A percentile compares a stretch with the other conserved stretches of the same genome.
phyloP scores from a whole-genome alignment of 495 filamentous ascomycete genomes.

The Jackrogersella multiformis region DNA sequence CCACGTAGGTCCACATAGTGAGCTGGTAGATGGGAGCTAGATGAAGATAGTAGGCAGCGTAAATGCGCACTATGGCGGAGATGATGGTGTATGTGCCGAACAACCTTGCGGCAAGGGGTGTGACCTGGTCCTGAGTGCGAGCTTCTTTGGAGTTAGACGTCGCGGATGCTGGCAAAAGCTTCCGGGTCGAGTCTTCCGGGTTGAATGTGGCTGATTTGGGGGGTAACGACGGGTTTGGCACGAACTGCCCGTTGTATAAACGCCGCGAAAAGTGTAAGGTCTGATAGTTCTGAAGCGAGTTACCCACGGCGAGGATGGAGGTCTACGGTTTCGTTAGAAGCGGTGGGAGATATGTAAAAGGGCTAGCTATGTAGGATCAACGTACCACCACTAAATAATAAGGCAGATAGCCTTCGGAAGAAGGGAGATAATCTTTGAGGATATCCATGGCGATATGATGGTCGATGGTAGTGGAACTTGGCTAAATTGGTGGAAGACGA shows the following conservation, averaged over 20 bases:
- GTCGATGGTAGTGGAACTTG: neutral
- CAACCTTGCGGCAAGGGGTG: conserved; percentile 77
- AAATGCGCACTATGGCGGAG: conserved; percentile 76
- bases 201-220: conserved; percentile 46
- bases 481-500: neutral
- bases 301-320: conserved; percentile 78
- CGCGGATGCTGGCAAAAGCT: conserved; percentile 56
- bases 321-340: conserved; percentile 58
- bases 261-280: conserved; percentile 77
- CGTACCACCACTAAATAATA: conserved; percentile 61
- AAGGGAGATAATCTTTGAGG: conserved; percentile 51
- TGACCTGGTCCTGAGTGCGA: conserved; percentile 65
- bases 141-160: conserved; percentile 54
- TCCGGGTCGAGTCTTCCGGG: conserved; percentile 55
- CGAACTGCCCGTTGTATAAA: conserved; percentile 72
- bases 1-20: conserved; percentile 77
- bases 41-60: conserved; percentile 85
- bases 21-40: conserved; percentile 78
- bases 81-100: conserved; percentile 95
- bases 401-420: conserved; percentile 56
- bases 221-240: conserved; percentile 52
- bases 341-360: neutral
- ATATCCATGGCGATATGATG: conserved; percentile 46
- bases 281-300: conserved; percentile 81
- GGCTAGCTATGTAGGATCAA: neutral